Conservation (phyloP, 148 eudicot species). For the Rheum nobile region DNA sequence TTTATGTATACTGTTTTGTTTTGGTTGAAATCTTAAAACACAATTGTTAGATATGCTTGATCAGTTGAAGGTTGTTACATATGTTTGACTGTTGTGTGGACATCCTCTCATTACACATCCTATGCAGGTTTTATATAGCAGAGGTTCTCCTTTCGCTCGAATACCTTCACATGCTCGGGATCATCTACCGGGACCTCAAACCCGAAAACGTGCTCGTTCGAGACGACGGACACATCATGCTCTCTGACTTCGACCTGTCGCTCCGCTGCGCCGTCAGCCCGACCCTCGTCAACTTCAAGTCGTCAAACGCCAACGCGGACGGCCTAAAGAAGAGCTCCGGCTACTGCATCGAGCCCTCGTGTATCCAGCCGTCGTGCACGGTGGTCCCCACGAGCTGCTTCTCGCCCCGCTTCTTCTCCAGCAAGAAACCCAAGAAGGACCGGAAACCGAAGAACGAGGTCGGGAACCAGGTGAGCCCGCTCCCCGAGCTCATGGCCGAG, state of each 20-base stretch:
- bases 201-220: constrained; percentile 92
- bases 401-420: constrained; percentile 57
- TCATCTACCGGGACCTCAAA: constrained; percentile 88
- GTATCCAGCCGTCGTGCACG: constrained; percentile 60
- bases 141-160: constrained; percentile 83
- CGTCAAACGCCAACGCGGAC: constrained; percentile 32
- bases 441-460: constrained; percentile 47
- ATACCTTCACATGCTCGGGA: constrained; percentile 99
- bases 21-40: not conserved
- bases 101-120: not conserved
- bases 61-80: not conserved
- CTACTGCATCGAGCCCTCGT: constrained; percentile 70
- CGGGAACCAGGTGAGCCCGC: constrained; percentile 68
- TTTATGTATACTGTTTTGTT: not conserved
- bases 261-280: constrained; percentile 86
- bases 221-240: constrained; percentile 95
- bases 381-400: constrained; percentile 67
- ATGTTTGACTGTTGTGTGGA: not conserved
- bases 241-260: constrained; percentile 89
- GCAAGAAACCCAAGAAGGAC: constrained; percentile 60
- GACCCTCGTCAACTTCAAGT: constrained; percentile 65
- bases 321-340: constrained; percentile 35
- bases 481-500: constrained; percentile 88
- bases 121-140: constrained; percentile 72
- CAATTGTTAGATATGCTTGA: not conserved